Conservation (phyloP, 1,284 basidiomycete genomes). For the Cutaneotrichosporon sp. region DNA sequence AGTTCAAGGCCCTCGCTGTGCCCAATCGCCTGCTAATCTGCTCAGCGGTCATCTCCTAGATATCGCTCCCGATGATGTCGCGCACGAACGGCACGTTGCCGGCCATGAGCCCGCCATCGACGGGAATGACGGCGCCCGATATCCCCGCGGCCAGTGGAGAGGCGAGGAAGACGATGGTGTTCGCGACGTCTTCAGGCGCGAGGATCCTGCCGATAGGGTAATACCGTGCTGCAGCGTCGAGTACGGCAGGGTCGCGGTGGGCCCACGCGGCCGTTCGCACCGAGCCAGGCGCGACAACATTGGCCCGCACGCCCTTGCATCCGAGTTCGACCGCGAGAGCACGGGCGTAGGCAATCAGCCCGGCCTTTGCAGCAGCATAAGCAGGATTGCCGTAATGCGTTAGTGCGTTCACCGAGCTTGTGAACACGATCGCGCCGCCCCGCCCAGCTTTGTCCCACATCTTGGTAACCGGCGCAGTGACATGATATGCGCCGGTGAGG, state of each 20-base stretch:
- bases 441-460: neutral
- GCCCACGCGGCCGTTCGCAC: slow-evolving; percentile 4
- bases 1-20: neutral
- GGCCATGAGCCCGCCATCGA: slow-evolving; percentile 7
- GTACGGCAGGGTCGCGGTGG: neutral
- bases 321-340: slow-evolving; percentile 6
- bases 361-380: slow-evolving; percentile 9
- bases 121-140: slow-evolving; percentile 1
- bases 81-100: slow-evolving; percentile 8
- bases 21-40: neutral
- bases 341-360: slow-evolving; percentile 1
- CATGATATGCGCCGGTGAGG: slow-evolving; percentile 3
- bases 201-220: slow-evolving; percentile 6
- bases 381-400: slow-evolving; percentile 9
- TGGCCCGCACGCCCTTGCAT: neutral
- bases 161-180: slow-evolving; percentile 1
- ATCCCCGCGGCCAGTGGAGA: slow-evolving; percentile 5
- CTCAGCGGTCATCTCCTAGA: neutral
- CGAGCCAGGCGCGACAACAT: slow-evolving; percentile 5
- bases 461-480: neutral
- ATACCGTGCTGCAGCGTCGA: neutral
- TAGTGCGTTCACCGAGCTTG: slow-evolving; percentile 4
- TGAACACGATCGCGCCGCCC: slow-evolving; percentile 3
- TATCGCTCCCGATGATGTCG: slow-evolving; percentile 4
- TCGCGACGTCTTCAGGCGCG: slow-evolving; percentile 1